Conservation (phyloP, 257 asterid species). For the Marsdenia floribunda region DNA sequence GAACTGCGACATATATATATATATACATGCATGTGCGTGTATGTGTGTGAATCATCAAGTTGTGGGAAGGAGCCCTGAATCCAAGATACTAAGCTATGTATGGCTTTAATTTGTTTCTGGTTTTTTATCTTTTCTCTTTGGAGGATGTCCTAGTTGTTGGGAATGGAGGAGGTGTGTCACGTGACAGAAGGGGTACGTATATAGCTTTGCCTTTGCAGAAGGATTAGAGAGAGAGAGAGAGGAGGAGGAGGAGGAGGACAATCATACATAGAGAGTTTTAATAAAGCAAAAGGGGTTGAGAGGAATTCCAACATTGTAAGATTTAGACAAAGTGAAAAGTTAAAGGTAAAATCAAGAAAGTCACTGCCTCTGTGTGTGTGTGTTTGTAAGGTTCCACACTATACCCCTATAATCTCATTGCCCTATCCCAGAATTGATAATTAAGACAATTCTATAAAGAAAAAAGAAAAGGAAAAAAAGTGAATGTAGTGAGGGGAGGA, state of each 20-base stretch:
- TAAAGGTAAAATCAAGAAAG: constrained; percentile 29
- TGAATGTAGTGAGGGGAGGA: neutral
- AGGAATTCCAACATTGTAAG: constrained; percentile 9
- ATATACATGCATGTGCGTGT: too few relatives aligned
- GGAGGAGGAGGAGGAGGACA: constrained; percentile 10
- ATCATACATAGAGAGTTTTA: neutral
- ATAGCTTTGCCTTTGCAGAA: constrained; percentile 6
- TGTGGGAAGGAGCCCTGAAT: neutral
- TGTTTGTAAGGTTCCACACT: neutral
- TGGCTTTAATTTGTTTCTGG: neutral
- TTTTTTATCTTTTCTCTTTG: neutral
- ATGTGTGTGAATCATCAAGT: neutral
- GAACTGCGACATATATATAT: too few relatives aligned
- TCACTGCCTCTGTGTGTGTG: constrained; percentile 2
- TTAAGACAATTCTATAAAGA: too few relatives aligned
- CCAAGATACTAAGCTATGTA: neutral
- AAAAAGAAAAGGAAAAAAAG: neutral
- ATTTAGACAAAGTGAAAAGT: constrained; percentile 45
- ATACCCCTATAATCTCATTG: neutral
- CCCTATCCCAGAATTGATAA: neutral
- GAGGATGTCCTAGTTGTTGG: constrained; percentile 3
- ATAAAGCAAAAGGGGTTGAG: constrained; percentile 2
- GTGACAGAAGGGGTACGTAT: constrained; percentile 26
- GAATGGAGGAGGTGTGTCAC: constrained; percentile 36
- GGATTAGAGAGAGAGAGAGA: constrained; percentile 3